Evolutionary conservation across 2,329 filamentous ascomycete species (phyloP).

Genomic region (Ascocoryne sarcoides): DNA sequence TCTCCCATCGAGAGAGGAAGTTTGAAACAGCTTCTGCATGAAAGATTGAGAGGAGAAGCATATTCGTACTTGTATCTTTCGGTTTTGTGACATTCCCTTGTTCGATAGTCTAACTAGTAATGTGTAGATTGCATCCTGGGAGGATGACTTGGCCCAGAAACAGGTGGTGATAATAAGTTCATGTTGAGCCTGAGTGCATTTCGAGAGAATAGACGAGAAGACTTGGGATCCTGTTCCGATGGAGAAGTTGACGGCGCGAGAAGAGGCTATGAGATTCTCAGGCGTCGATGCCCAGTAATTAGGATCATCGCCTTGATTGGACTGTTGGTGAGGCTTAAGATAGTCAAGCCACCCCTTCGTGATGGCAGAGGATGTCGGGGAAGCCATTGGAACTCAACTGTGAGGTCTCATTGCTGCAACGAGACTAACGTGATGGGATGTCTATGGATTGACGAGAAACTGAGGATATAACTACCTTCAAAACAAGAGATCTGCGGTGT

Average conservation of each 20-base stretch:
- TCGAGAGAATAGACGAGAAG: slow-evolving; percentile 46
- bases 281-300: slow-evolving; percentile 38
- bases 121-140: slow-evolving; percentile 46
- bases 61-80: slow-evolving; percentile 43
- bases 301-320: slow-evolving; percentile 35
- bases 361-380: slow-evolving; percentile 1
- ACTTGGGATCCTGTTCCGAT: slow-evolving; percentile 51
- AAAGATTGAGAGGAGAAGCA: slow-evolving; percentile 69
- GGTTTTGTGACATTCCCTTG: slow-evolving; percentile 31
- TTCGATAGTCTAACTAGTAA: slow-evolving; percentile 51
- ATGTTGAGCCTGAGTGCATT: slow-evolving; percentile 48
- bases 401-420: not conserved
- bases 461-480: too few relatives aligned
- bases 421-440: too few relatives aligned
- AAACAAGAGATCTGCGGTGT: too few relatives aligned
- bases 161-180: slow-evolving; percentile 74
- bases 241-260: slow-evolving; percentile 37
- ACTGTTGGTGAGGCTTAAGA: slow-evolving; percentile 6
- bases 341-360: slow-evolving; percentile 13
- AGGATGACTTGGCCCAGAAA: slow-evolving; percentile 66
- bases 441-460: too few relatives aligned
- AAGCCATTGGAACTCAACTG: slow-evolving; percentile 1
- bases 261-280: slow-evolving; percentile 40
- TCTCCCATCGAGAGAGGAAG: slow-evolving; percentile 52
- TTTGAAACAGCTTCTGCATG: slow-evolving; percentile 67